Base-by-base conservation (phyloP, 2,329 filamentous ascomycete genomes). In the Leptosphaerulina australis region DNA sequence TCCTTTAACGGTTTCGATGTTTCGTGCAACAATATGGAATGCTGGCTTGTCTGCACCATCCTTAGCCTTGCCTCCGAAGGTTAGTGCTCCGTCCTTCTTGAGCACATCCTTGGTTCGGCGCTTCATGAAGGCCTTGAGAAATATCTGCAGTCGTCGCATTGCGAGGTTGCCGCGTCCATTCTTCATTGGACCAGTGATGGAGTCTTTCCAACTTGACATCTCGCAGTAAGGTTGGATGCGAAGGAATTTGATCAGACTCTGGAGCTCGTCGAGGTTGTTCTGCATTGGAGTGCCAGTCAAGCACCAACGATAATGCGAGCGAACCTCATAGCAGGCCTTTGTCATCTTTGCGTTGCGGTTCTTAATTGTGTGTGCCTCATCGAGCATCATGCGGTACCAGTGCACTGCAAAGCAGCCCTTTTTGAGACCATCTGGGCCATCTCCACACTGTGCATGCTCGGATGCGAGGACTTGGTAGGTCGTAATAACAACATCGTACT, bases 361-460 rank as follows among this genome's bases (percentile, higher is more conserved):
- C 77, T 99, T 99, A 81, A 99, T 97, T 1, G 90, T 96, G 72
- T 99, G 94, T 1, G 94, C 94, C 76, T 99, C 94, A 58, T 99
- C 94, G 2, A 99, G 81, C 58, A 99, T 93, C 54, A 97, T 84
- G 41, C 94, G 88, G 77, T 94, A 97, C 94, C 94, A 99, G 65
- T 93, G 86, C 5, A 97, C 79, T 9, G 90, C 91, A 67, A 97
- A 97, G 64, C 92, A 93, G 9, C 92, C 93, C 41, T 86, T 83
- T 66, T 92, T 88, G 29, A 85, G 73, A 8, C 83, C 82, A 43
- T 84, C 79, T 6, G 80, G 79, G 3, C 77, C 79, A 36, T 83
- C 83, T 30, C 83, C 85, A 9, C 86, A 87, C 52, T 85, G 82
- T 8, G 85, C 87, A 68, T 94, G 88, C 68, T 99, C 94, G 0